These are phyloP conservation scores for Castanea crenata DNA, from an alignment of 306 rosid species.

Conservation along the genomic window DNA sequence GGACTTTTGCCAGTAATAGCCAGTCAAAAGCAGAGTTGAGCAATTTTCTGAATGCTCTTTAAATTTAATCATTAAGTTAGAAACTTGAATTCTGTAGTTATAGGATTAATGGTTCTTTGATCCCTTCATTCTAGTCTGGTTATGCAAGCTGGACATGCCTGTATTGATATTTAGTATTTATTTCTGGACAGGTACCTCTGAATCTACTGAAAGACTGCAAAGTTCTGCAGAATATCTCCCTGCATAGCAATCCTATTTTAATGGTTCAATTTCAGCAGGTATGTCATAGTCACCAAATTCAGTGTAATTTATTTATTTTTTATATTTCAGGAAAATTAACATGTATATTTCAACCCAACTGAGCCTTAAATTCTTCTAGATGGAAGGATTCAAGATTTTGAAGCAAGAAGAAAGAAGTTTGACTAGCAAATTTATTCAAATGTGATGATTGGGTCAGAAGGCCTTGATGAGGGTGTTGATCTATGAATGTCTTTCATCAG, in stretches of 20 bases:
- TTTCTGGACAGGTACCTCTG: slow-evolving; percentile 55
- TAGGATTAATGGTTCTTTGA: neutral
- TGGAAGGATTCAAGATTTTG: slow-evolving; percentile 95
- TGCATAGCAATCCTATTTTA: slow-evolving; percentile 87
- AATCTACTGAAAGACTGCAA: slow-evolving; percentile 81
- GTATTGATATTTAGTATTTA: slow-evolving; percentile 5
- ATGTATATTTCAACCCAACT: slow-evolving; percentile 18
- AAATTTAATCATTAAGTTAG: neutral
- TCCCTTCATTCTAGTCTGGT: neutral
- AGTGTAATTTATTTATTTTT: neutral
- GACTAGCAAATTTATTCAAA: slow-evolving; percentile 92
- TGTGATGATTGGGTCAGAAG: slow-evolving; percentile 80
- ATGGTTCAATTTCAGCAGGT: slow-evolving; percentile 94
- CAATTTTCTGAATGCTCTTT: neutral
- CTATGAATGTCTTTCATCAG: slow-evolving; percentile 31
- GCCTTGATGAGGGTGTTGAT: slow-evolving; percentile 94
- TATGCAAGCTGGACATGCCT: neutral
- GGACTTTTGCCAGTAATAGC: no score
- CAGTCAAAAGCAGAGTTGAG: neutral
- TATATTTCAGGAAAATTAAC: neutral
- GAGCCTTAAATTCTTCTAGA: slow-evolving; percentile 33
- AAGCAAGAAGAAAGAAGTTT: slow-evolving; percentile 81
- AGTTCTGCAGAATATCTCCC: slow-evolving; percentile 81
- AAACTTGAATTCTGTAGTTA: neutral
- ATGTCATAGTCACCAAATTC: slow-evolving; percentile 9